Conservation (phyloP, 345 rosid species). For the Aquilaria malaccensis region DNA sequence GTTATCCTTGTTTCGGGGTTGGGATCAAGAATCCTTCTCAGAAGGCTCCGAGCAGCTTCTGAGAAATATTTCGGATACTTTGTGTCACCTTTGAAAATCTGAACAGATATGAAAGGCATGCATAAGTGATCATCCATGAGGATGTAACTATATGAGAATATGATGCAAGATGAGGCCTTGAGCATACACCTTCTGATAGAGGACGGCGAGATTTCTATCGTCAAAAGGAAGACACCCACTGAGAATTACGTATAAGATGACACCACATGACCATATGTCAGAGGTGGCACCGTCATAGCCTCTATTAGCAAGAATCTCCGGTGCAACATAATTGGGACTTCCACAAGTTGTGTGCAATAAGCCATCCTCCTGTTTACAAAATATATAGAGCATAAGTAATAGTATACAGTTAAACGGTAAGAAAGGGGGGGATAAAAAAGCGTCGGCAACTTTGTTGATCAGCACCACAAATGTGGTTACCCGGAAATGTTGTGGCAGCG, state of each 20-base stretch:
- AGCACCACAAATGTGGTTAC: conserved; percentile 23
- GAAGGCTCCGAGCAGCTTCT: conserved; percentile 57
- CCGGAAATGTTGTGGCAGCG: conserved; percentile 82
- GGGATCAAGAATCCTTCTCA: conserved; percentile 71
- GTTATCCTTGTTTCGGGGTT: conserved; percentile 58
- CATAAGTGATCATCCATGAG: too few species aligned
- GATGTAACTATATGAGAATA: too few species aligned
- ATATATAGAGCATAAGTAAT: conserved; percentile 2
- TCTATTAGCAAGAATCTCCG: conserved; percentile 70
- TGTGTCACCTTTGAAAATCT: conserved; percentile 83
- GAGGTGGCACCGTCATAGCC: conserved; percentile 85
- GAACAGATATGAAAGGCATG: not conserved
- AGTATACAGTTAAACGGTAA: not conserved
- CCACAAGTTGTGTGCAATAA: conserved; percentile 87
- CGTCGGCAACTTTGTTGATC: not conserved
- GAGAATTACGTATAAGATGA: conserved; percentile 67
- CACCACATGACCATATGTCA: conserved; percentile 89
- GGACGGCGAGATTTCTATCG: conserved; percentile 80
- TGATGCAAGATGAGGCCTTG: not conserved
- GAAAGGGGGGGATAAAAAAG: too few species aligned
- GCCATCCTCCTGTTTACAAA: conserved; percentile 52
- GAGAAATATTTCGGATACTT: conserved; percentile 71
- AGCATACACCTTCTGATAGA: conserved; percentile 65
- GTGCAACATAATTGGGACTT: conserved; percentile 90
- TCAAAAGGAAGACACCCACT: conserved; percentile 86